These are phyloP conservation scores for Microstegium vimineum DNA, from an alignment of 176 grass and related monocot genomes.

Conservation along the genomic window DNA sequence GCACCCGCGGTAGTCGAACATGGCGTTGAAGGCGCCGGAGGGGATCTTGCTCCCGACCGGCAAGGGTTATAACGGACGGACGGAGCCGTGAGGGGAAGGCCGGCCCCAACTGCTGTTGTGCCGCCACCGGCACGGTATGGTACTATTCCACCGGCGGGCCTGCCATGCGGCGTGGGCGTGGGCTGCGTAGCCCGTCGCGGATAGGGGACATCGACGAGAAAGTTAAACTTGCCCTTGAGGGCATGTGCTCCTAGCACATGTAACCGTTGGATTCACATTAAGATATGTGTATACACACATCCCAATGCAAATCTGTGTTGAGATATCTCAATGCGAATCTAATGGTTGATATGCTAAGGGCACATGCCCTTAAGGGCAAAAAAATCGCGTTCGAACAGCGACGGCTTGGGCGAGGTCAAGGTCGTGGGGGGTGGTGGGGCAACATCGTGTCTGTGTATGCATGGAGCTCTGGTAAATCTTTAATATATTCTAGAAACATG, in stretches of 20 bases:
- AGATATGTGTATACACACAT: too few relatives aligned
- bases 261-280: too few relatives aligned
- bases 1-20: constrained; percentile 72
- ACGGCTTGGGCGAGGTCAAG: constrained; percentile 39
- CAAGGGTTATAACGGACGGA: neutral
- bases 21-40: constrained; percentile 70
- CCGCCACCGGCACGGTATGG: neutral
- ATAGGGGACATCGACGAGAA: too few relatives aligned
- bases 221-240: too few relatives aligned
- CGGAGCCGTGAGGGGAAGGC: neutral
- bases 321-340: too few relatives aligned
- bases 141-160: neutral
- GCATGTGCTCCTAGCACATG: too few relatives aligned
- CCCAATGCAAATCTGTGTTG: too few relatives aligned
- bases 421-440: constrained; percentile 10
- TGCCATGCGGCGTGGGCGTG: neutral
- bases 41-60: constrained; percentile 80
- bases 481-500: too few relatives aligned
- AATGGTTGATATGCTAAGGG: too few relatives aligned
- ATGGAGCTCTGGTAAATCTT: too few relatives aligned
- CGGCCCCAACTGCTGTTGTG: neutral
- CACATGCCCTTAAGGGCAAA: too few relatives aligned
- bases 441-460: neutral
- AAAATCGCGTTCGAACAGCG: too few relatives aligned
- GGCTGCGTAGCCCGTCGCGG: neutral